These are phyloP conservation scores for Stenogyne calaminthoides DNA, from an alignment of 305 asterid species.

Conservation along the genomic window DNA sequence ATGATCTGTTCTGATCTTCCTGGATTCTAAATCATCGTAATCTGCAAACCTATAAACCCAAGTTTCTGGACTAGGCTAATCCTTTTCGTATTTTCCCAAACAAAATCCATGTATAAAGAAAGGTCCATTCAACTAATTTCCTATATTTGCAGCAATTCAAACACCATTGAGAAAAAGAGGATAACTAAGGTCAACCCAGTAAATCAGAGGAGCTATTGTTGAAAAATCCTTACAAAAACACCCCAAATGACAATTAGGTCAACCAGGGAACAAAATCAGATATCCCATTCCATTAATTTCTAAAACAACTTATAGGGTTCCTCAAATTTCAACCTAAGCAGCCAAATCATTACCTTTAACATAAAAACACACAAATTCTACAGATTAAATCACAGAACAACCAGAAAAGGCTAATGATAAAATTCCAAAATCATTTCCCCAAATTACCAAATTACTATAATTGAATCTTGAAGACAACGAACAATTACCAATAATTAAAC, in stretches of 20 bases:
- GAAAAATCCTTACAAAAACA: constrained; percentile 16
- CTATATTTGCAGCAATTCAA: constrained; percentile 13
- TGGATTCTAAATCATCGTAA: not conserved
- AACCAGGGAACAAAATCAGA: constrained; percentile 11
- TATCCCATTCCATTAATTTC: constrained; percentile 17
- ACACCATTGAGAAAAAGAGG: not conserved
- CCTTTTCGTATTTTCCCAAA: not conserved
- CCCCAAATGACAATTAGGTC: constrained; percentile 13
- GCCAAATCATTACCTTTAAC: constrained; percentile 24
- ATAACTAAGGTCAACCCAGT: constrained; percentile 25
- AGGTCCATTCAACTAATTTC: not conserved
- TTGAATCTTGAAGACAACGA: constrained; percentile 24
- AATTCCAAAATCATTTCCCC: constrained; percentile 22
- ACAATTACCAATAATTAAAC: not conserved
- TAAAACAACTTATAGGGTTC: not conserved
- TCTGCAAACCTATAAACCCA: constrained; percentile 12
- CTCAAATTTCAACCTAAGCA: constrained; percentile 29
- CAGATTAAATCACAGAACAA: not conserved
- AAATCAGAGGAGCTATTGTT: constrained; percentile 12
- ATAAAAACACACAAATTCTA: constrained; percentile 1
- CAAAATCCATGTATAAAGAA: not conserved
- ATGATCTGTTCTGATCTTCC: not conserved
- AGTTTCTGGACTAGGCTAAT: not conserved
- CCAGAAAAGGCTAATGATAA: constrained; percentile 22
- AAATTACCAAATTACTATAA: not conserved